These are phyloP conservation scores for Hydrangea macrophylla DNA, from an alignment of 148 eudicot genomes.

Conservation along the genomic window DNA sequence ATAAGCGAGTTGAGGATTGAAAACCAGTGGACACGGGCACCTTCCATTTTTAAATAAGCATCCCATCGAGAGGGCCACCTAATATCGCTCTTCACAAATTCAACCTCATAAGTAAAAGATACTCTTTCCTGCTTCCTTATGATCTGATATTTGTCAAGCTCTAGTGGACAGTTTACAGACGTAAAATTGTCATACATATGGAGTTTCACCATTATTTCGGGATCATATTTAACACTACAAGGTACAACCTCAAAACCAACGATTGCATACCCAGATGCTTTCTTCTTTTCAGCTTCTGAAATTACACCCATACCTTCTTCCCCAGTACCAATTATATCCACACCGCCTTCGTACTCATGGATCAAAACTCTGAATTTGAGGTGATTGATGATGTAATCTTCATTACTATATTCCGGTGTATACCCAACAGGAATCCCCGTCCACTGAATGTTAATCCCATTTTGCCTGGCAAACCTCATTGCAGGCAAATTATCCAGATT, in stretches of 20 bases:
- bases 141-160: conserved; percentile 48
- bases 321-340: conserved; percentile 56
- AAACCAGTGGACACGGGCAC: conserved; percentile 60
- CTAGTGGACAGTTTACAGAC: conserved; percentile 48
- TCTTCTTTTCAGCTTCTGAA: conserved; percentile 46
- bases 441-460: conserved; percentile 53
- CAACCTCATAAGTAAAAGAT: conserved; percentile 61
- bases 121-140: conserved; percentile 49
- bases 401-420: conserved; percentile 34
- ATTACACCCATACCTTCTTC: conserved; percentile 66
- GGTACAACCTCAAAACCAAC: conserved; percentile 72
- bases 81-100: conserved; percentile 56
- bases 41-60: conserved; percentile 67
- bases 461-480: conserved; percentile 51
- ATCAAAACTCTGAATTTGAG: conserved; percentile 56
- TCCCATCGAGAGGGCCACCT: conserved; percentile 77
- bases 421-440: conserved; percentile 70
- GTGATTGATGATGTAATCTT: conserved; percentile 63
- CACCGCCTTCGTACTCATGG: conserved; percentile 67
- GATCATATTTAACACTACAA: conserved; percentile 58
- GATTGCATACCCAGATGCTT: conserved; percentile 47
- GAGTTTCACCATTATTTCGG: conserved; percentile 48
- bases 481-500: conserved; percentile 72
- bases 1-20: conserved; percentile 58
- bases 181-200: conserved; percentile 41